A percentile compares a stretch with the other conserved stretches of the same genome.
phyloP scores from a whole-genome alignment of 345 rosid genomes.

The Hibiscus syriacus region DNA sequence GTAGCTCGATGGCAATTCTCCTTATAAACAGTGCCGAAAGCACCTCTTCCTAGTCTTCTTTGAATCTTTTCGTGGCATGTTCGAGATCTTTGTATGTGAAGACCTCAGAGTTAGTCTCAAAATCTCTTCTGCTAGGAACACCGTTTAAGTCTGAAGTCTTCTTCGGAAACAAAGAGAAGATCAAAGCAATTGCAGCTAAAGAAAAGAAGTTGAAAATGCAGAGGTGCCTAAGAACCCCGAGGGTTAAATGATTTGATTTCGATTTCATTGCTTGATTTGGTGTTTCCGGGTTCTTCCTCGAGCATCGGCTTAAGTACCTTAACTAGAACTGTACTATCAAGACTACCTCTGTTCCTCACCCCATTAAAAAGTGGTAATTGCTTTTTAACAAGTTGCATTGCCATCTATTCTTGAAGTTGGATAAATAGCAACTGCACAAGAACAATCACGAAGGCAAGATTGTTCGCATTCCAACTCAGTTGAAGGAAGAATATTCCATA shows the following conservation, averaged over 20 bases:
- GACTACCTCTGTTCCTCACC: background rate
- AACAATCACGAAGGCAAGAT: slow-evolving; percentile 14
- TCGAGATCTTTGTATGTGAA: slow-evolving; percentile 20
- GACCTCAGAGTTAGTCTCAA: slow-evolving; percentile 16
- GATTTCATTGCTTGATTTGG: background rate
- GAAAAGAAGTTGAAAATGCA: background rate
- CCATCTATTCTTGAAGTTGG: background rate
- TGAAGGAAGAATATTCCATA: background rate
- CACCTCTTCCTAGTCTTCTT: slow-evolving; percentile 27
- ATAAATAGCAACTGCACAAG: slow-evolving; percentile 7
- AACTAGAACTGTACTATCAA: background rate
- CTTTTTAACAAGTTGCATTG: slow-evolving; percentile 10
- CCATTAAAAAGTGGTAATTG: slow-evolving; percentile 15
- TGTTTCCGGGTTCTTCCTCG: background rate
- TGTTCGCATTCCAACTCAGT: slow-evolving; percentile 1
- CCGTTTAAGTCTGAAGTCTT: background rate
- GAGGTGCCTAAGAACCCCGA: slow-evolving; percentile 20
- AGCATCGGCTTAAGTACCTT: slow-evolving; percentile 5
- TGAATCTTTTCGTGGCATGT: slow-evolving; percentile 16
- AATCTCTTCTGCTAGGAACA: background rate
- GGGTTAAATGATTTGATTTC: background rate
- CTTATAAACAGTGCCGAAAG: slow-evolving; percentile 29
- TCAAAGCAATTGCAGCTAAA: slow-evolving; percentile 1
- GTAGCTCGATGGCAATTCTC: background rate
- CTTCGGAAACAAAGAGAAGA: slow-evolving; percentile 10